Evolutionary conservation across 2,329 filamentous ascomycete genomes (phyloP).

Genomic region (Bretziella fagacearum): DNA sequence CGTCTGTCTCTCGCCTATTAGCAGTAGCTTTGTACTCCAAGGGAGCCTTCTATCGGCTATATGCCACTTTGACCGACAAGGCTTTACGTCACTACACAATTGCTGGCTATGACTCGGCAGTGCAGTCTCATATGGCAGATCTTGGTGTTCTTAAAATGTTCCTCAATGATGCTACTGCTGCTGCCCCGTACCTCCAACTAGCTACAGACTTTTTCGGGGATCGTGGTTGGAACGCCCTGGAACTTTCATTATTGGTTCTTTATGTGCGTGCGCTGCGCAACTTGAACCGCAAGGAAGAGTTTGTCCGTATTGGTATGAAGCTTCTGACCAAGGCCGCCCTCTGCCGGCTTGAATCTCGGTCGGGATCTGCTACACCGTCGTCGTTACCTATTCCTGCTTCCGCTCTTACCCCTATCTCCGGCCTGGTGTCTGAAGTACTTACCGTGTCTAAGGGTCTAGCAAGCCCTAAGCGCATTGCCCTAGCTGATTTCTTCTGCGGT

Average conservation of each 20-base stretch:
- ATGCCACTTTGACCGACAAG: constrained; percentile 66
- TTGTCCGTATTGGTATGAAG: constrained; percentile 57
- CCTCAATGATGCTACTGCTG: constrained; percentile 53
- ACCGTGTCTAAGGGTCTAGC: constrained; percentile 27
- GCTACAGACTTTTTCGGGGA: constrained; percentile 66
- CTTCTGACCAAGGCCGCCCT: constrained; percentile 47
- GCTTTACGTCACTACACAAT: constrained; percentile 69
- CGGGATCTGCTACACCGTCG: neutral
- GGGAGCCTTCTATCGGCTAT: constrained; percentile 48
- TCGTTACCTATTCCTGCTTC: neutral
- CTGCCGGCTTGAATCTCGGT: constrained; percentile 20
- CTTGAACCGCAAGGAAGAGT: constrained; percentile 60
- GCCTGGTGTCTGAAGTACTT: constrained; percentile 32
- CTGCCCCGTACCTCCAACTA: constrained; percentile 60
- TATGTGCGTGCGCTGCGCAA: constrained; percentile 69
- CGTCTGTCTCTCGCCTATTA: constrained; percentile 34
- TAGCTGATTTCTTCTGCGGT: constrained; percentile 58
- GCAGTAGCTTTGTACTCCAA: constrained; percentile 42
- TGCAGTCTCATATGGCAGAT: constrained; percentile 64
- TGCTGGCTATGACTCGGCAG: constrained; percentile 60
- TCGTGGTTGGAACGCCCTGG: constrained; percentile 60
- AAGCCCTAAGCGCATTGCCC: constrained; percentile 47
- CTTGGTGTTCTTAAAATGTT: constrained; percentile 71
- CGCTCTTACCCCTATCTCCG: constrained; percentile 27
- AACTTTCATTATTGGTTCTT: constrained; percentile 70